Evolutionary conservation across 306 rosid genomes (phyloP).

Genomic region (Mimosa bimucronata): DNA sequence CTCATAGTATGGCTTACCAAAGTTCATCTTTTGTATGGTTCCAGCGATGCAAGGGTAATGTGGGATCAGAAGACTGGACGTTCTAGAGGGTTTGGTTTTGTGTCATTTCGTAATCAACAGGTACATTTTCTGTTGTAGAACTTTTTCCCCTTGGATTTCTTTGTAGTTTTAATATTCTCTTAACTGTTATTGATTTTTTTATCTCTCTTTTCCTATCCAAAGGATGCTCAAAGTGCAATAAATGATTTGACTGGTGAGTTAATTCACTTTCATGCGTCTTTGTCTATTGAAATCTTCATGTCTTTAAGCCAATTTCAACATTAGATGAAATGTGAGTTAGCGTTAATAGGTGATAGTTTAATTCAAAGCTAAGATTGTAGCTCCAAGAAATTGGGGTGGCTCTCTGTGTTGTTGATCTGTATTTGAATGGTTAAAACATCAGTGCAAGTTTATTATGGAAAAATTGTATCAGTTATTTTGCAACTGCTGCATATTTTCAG

Average conservation of each 20-base stretch:
- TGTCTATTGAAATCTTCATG: background rate
- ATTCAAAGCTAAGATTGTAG: background rate
- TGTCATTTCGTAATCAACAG: constrained; percentile 93
- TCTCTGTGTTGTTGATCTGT: background rate
- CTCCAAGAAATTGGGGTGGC: background rate
- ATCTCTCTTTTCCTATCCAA: background rate
- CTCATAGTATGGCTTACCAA: constrained; percentile 9
- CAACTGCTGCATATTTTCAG: background rate
- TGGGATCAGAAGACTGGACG: constrained; percentile 99
- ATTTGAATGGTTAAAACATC: background rate
- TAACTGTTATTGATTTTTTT: constrained; percentile 16
- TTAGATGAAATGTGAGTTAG: constrained; percentile 5
- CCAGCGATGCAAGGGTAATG: constrained; percentile 98
- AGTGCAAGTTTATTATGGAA: background rate
- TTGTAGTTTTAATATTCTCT: background rate
- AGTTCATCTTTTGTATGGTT: constrained; percentile 33
- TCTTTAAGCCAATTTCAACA: background rate
- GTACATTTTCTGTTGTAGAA: constrained; percentile 39
- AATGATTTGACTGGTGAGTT: constrained; percentile 92
- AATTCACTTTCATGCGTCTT: background rate
- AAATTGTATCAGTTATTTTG: background rate
- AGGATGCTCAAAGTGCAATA: constrained; percentile 97
- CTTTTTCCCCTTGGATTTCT: background rate
- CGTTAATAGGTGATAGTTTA: background rate
- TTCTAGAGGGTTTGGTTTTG: constrained; percentile 98